These are phyloP conservation scores for Alternaria novae-zelandiae DNA, from an alignment of 2,329 filamentous ascomycete genomes.

Conservation along the genomic window DNA sequence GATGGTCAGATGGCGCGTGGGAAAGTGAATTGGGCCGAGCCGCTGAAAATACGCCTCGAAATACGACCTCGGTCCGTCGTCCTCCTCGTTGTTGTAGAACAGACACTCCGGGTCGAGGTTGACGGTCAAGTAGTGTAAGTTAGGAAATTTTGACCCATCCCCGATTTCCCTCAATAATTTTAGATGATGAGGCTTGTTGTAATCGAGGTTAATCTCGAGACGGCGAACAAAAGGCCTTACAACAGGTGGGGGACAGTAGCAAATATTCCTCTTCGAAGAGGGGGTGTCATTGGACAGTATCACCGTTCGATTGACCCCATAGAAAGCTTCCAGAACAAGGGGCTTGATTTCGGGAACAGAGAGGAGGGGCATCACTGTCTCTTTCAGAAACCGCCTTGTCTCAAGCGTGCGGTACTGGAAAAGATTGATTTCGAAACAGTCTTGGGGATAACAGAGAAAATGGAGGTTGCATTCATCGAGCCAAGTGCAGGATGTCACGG, in stretches of 20 bases:
- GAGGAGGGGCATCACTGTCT: background rate
- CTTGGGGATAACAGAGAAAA: background rate
- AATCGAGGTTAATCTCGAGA: background rate
- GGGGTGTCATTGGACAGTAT: background rate
- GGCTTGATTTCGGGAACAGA: background rate
- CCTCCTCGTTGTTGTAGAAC: background rate
- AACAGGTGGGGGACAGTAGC: background rate
- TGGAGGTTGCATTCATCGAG: background rate
- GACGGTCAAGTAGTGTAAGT: background rate
- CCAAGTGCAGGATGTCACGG: background rate
- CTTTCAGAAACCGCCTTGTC: background rate
- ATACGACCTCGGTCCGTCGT: background rate
- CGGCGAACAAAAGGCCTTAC: background rate
- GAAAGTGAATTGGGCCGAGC: background rate
- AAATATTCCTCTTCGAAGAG: background rate
- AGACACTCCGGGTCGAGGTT: background rate
- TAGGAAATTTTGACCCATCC: background rate
- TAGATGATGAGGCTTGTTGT: background rate
- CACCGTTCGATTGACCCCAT: background rate
- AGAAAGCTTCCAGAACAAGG: background rate
- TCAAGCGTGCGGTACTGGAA: background rate
- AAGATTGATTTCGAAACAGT: background rate
- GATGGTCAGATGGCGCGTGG: background rate
- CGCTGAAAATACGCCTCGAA: background rate
- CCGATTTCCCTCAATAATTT: background rate